Percentiles rank a stretch among this genome's conserved stretches.
Conservation (phyloP, 768 basidiomycete genomes). For the Amanita molliuscula region DNA sequence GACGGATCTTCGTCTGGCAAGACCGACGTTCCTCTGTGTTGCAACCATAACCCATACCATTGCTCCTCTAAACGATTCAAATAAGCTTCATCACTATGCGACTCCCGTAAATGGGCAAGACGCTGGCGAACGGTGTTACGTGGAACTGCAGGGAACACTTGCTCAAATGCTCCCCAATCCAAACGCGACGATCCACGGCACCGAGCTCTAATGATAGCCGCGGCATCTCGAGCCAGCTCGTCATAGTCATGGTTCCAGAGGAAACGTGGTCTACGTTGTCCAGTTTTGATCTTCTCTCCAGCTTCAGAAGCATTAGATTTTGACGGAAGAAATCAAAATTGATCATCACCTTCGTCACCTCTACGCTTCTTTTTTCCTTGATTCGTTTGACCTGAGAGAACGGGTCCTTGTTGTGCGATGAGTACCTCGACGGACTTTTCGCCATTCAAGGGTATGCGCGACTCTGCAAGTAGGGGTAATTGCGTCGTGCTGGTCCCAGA, state of each 20-base stretch:
- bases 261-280: slow-evolving; percentile 52
- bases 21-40: slow-evolving; percentile 52
- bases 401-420: slow-evolving; percentile 42
- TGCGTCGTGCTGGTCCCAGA: background rate
- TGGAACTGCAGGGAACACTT: slow-evolving; percentile 72
- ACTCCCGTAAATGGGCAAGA: slow-evolving; percentile 47
- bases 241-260: slow-evolving; percentile 84
- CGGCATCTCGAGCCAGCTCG: slow-evolving; percentile 79
- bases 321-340: background rate
- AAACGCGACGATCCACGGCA: slow-evolving; percentile 50
- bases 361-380: slow-evolving; percentile 23
- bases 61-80: slow-evolving; percentile 68
- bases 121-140: slow-evolving; percentile 65
- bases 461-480: background rate
- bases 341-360: slow-evolving; percentile 11
- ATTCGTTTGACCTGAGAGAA: slow-evolving; percentile 16
- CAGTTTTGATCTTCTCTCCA: slow-evolving; percentile 12
- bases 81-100: slow-evolving; percentile 63
- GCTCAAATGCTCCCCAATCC: slow-evolving; percentile 64
- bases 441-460: slow-evolving; percentile 24
- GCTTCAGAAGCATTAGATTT: background rate
- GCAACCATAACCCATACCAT: slow-evolving; percentile 73
- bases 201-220: slow-evolving; percentile 72
- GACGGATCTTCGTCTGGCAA: slow-evolving; percentile 64
- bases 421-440: slow-evolving; percentile 43